Conservation (phyloP, 352 stramenopile genomes). For the Phytophthora sp. region DNA sequence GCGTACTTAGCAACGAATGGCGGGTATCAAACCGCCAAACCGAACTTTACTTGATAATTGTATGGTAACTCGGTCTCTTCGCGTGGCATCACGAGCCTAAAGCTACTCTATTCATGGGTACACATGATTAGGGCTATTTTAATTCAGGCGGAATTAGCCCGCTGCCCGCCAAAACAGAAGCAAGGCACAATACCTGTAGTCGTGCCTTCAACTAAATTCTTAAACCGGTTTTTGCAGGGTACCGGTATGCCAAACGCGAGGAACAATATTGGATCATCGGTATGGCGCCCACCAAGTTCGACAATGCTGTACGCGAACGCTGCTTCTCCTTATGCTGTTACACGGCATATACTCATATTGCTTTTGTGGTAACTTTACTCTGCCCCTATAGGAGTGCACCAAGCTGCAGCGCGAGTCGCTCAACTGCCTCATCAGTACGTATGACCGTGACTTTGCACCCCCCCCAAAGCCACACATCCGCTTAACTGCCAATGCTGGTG, state of each 20-base stretch:
- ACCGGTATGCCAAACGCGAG: neutral
- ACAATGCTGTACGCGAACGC: slow-evolving; percentile 43
- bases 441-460: neutral
- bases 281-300: slow-evolving; percentile 47
- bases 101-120: too few species aligned
- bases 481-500: neutral
- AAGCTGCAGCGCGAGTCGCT: slow-evolving; percentile 76
- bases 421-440: slow-evolving; percentile 64
- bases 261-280: neutral
- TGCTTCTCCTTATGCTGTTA: too few species aligned
- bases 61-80: too few species aligned
- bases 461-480: neutral
- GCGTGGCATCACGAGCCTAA: too few species aligned
- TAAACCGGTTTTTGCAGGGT: neutral
- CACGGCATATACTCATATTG: neutral
- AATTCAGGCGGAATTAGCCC: too few species aligned
- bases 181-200: neutral
- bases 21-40: too few species aligned
- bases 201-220: neutral
- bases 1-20: too few species aligned
- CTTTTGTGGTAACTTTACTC: neutral
- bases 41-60: too few species aligned
- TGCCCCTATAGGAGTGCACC: slow-evolving; percentile 55
- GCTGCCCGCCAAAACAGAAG: too few species aligned
- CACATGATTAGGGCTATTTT: too few species aligned